Base-by-base conservation (phyloP, 140 eudicot genomes). In the Cichorium intybus region DNA sequence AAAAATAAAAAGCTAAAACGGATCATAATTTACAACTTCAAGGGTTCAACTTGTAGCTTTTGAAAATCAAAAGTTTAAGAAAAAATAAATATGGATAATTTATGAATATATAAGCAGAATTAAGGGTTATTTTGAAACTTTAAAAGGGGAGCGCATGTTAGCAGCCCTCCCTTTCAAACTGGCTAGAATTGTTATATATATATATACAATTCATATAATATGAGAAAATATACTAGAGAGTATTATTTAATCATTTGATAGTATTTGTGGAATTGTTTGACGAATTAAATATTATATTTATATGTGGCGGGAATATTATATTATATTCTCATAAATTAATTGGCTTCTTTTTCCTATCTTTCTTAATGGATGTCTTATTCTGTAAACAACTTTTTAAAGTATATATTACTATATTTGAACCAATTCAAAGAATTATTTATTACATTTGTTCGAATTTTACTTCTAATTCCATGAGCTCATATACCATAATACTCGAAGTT, bases 331-430 rank as follows among this genome's bases (percentile, higher is more conserved):
- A 65, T 52, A 57, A 66, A 27, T 34, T 34, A 66, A 27, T 34
- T 34, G 71, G 12, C 41, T 15, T 23, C n/a, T 27, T 57, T 55
- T 26, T 55, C 29, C 48, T 23, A 43, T 61, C 33, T 52, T 53
- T 54, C 49, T 72, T 62, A 64, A 58, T 55, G 72, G 53, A 45
- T 29, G 72, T 73, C 72, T 54, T 33, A 56, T 9, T 62, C 56
- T 11, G 0, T 55, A 46, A 29, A 64, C 64, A 15, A 52, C 57
- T 43, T 63, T 50, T 26, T 14, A 41, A 5, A 14, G 45, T 22
- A 52, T 49, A 41, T 41, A 41, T 41, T 41, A 1, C 48, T 59
- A 23, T 60, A 10, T 60, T 48, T 70, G 18, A 11, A 72, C 27
- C 57, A 16, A 41, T 12, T 41, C 48, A 6, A 41, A 12, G 48